Percentiles rank a stretch among this genome's conserved stretches.
These are phyloP conservation scores for Gremmenia infestans DNA, from an alignment of 2,329 filamentous ascomycete genomes.

Conservation along the genomic window DNA sequence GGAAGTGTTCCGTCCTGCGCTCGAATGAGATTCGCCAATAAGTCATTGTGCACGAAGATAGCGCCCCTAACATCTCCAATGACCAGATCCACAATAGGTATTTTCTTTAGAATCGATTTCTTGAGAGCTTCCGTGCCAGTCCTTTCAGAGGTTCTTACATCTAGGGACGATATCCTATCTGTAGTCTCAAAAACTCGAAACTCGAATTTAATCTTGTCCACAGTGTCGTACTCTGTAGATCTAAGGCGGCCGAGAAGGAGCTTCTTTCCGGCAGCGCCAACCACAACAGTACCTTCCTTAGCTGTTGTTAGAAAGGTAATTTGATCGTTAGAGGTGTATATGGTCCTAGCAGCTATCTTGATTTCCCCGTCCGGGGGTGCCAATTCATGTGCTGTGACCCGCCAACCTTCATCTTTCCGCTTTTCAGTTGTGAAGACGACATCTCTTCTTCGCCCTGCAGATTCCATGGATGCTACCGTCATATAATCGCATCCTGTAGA, in stretches of 20 bases:
- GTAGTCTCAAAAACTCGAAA: conserved; percentile 55
- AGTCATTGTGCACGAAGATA: conserved; percentile 77
- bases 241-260: conserved; percentile 56
- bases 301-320: conserved; percentile 48
- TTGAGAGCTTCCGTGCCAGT: conserved; percentile 19
- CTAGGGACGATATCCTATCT: conserved; percentile 62
- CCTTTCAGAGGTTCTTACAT: conserved; percentile 46
- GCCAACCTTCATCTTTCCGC: conserved; percentile 28
- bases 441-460: conserved; percentile 29
- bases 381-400: conserved; percentile 32
- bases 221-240: conserved; percentile 28
- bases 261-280: conserved; percentile 47
- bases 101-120: conserved; percentile 28
- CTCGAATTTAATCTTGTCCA: conserved; percentile 47
- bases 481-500: conserved; percentile 32
- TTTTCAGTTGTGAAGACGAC: conserved; percentile 33
- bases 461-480: conserved; percentile 33
- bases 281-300: conserved; percentile 52
- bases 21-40: conserved; percentile 48
- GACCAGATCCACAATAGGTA: conserved; percentile 62
- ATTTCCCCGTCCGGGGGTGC: conserved; percentile 28
- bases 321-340: conserved; percentile 36
- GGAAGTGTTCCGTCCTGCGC: conserved; percentile 35
- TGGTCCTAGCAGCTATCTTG: conserved; percentile 29
- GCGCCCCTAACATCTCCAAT: conserved; percentile 72